phyloP scores from a whole-genome alignment of 75 land plant genomes.

The Chamaecyparis obtusa region DNA sequence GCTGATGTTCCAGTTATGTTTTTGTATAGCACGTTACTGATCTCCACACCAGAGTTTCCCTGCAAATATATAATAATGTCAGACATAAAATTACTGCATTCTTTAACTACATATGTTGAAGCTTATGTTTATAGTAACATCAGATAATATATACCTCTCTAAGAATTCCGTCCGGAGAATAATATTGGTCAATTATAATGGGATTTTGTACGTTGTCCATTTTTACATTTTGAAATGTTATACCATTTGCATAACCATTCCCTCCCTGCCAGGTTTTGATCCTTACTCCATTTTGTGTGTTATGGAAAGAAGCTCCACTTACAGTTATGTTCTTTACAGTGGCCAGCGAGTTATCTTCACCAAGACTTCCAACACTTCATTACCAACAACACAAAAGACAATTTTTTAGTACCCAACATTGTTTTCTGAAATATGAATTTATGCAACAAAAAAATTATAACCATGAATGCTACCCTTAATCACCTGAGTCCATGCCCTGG shows the following conservation, averaged over 20 bases:
- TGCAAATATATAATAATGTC: not conserved
- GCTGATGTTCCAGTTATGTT: constrained; percentile 64
- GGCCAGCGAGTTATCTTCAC: constrained; percentile 20
- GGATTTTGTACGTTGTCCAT: constrained; percentile 47
- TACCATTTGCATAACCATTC: constrained; percentile 31
- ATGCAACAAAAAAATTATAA: not conserved
- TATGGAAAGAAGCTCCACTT: constrained; percentile 24
- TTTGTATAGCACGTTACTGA: constrained; percentile 43
- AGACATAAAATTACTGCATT: too few relatives aligned
- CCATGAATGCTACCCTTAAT: too few relatives aligned
- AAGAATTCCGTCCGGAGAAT: constrained; percentile 22
- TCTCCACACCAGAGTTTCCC: constrained; percentile 40
- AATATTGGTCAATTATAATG: constrained; percentile 48
- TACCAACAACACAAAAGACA: not conserved
- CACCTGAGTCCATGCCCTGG: constrained; percentile 74
- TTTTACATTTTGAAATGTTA: constrained; percentile 25
- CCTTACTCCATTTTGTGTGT: constrained; percentile 57
- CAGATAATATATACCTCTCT: not conserved
- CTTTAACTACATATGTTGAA: too few relatives aligned
- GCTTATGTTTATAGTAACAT: not conserved
- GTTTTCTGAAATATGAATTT: not conserved
- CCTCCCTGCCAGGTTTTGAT: constrained; percentile 69
- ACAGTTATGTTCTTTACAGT: constrained; percentile 53
- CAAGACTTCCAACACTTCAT: constrained; percentile 63
- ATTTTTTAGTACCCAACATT: not conserved